Base-by-base conservation (phyloP, 2,329 filamentous ascomycete species). In the Aspergillus latus region DNA sequence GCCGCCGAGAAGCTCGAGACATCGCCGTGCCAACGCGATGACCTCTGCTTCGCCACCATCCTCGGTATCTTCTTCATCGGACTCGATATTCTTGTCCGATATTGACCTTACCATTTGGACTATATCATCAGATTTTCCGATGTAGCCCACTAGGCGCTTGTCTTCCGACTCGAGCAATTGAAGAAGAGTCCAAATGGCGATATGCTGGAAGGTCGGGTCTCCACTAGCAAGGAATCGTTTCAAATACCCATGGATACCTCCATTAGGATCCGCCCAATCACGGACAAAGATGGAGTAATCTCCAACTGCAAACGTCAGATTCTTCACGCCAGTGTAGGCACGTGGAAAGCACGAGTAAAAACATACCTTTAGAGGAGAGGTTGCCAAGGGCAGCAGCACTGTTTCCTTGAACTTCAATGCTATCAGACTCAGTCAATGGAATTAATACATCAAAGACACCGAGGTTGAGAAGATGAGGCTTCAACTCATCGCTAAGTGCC, bases 371-470 rank as follows among this genome's bases (percentile, higher is more conserved):
- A 1, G 92, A 97, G 4, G 93, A 97, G 26, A 99, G 78, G 71
- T 99, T 99, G 51, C 94, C 94, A 50, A 99, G 79, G 26, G 94
- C 94, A 21, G 94, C 94, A 44, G 94, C 94, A 72, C 94, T 97
- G 76, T 99, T 99, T 42, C 94, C 94, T 74, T 99, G 94, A 0
- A 99, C 94, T 72, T 99, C 94, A 51, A 99, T 96, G 72, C 93
- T 97, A 56, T 92, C 87, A 0, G 93, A 97, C 69, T 94, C 91
- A 0, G 94, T 99, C 57, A 99, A 80, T 26, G 94, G 94, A 57
- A 99, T 97, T 56, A 99, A 78, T 10, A 97, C 92, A 68, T 97
- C 94, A 69, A 97, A 97, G 1, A 99, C 93, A 21, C 93, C 94
- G 2, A 97, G 82, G 59, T 90, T 92, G 53, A 99, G 79, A 10